phyloP scores from a whole-genome alignment of 345 rosid species.

The Erucastrum elatum region DNA sequence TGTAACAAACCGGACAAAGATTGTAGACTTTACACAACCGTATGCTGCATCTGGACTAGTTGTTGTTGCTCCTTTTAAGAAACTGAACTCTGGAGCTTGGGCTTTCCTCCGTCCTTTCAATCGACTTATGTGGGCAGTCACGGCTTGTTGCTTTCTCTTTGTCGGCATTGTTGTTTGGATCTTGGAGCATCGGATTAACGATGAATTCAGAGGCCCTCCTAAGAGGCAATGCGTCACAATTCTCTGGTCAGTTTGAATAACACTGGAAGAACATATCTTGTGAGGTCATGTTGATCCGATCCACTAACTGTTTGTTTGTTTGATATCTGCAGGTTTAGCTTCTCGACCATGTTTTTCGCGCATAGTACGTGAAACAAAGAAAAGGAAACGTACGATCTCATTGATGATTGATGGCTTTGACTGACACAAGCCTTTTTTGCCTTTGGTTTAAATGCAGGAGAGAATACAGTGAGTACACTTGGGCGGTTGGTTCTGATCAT shows the following conservation, averaged over 20 bases:
- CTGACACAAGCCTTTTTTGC: conserved; percentile 14
- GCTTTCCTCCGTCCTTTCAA: conserved; percentile 83
- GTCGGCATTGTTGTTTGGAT: conserved; percentile 89
- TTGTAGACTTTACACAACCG: conserved; percentile 91
- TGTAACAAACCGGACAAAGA: conserved; percentile 78
- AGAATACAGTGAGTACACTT: conserved; percentile 79
- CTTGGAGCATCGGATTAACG: conserved; percentile 88
- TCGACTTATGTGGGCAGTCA: conserved; percentile 72
- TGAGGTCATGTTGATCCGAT: conserved; percentile 2
- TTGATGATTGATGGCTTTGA: conserved; percentile 21
- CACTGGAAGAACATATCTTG: not conserved
- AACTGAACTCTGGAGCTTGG: conserved; percentile 85
- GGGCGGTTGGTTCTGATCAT: conserved; percentile 81
- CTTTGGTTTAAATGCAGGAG: conserved; percentile 56
- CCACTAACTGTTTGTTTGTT: conserved; percentile 36
- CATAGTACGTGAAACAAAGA: conserved; percentile 61
- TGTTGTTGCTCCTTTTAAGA: conserved; percentile 79
- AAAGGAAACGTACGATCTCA: not conserved
- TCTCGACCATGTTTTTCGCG: conserved; percentile 88
- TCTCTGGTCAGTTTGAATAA: conserved; percentile 62
- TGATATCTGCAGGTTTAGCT: conserved; percentile 84
- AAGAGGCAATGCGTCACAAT: conserved; percentile 68
- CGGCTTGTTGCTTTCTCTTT: conserved; percentile 62
- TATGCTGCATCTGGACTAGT: conserved; percentile 89
- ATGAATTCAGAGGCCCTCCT: conserved; percentile 94